Percentiles rank a stretch among this genome's conserved stretches.
phyloP scores from a whole-genome alignment of 148 eudicot genomes.

The Linanthus parryae region DNA sequence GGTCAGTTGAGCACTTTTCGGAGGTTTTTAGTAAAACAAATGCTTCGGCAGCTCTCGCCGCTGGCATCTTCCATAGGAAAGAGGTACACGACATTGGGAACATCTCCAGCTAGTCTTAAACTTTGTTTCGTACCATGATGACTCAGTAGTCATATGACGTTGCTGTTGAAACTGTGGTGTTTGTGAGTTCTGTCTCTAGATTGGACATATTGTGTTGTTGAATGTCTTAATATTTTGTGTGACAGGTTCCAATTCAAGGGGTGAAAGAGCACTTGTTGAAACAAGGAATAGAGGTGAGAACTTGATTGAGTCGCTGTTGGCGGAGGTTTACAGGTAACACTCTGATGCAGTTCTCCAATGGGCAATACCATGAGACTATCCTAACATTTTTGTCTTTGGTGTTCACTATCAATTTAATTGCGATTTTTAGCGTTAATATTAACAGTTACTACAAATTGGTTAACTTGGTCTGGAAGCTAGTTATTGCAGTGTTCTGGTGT shows the following conservation, averaged over 20 bases:
- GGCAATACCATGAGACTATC: no score
- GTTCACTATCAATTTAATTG: no score
- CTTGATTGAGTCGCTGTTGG: no score
- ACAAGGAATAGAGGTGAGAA: slow-evolving; percentile 68
- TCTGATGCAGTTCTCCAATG: no score
- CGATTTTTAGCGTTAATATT: no score
- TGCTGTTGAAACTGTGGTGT: background rate
- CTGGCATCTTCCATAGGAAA: slow-evolving; percentile 91
- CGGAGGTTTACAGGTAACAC: no score
- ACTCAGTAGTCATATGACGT: background rate
- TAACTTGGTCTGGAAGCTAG: no score
- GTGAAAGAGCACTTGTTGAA: slow-evolving; percentile 65
- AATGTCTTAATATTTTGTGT: background rate
- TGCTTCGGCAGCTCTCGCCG: slow-evolving; percentile 98
- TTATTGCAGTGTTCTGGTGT: no score
- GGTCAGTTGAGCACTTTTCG: slow-evolving; percentile 73
- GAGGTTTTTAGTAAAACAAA: slow-evolving; percentile 86
- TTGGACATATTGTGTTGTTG: background rate
- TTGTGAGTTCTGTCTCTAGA: background rate
- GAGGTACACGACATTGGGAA: slow-evolving; percentile 41
- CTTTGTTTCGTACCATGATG: background rate
- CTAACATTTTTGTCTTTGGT: no score
- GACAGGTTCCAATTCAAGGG: slow-evolving; percentile 60
- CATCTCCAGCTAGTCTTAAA: background rate
- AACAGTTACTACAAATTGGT: no score